phyloP scores from a whole-genome alignment of 2,329 filamentous ascomycete genomes.

The Aspergillus luchuensis region DNA sequence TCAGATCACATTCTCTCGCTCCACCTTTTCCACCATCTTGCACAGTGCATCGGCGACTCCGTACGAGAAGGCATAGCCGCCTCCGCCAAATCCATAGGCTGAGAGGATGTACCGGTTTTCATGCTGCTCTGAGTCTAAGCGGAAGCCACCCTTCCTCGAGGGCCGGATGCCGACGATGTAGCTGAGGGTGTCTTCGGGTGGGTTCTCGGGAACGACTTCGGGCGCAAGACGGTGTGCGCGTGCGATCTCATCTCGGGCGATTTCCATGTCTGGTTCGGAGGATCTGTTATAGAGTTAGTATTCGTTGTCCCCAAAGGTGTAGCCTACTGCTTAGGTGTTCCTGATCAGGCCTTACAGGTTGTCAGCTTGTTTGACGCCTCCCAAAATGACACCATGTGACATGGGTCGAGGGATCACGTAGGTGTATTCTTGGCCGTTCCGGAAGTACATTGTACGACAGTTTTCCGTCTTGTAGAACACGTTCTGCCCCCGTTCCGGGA shows the following conservation, averaged over 20 bases:
- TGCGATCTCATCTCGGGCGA: slow-evolving; percentile 42
- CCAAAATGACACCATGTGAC: slow-evolving; percentile 37
- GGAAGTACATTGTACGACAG: slow-evolving; percentile 37
- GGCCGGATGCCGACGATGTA: slow-evolving; percentile 43
- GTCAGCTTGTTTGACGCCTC: slow-evolving; percentile 39
- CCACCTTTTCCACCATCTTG: slow-evolving; percentile 39
- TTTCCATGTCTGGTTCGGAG: slow-evolving; percentile 39
- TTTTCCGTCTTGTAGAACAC: slow-evolving; percentile 37
- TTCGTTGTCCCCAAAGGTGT: not conserved
- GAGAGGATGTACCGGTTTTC: slow-evolving; percentile 33
- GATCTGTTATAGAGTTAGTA: slow-evolving; percentile 25
- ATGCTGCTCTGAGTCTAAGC: slow-evolving; percentile 34
- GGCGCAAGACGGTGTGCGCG: slow-evolving; percentile 42
- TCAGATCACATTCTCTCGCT: slow-evolving; percentile 35
- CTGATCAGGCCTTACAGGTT: slow-evolving; percentile 29
- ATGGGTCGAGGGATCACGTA: slow-evolving; percentile 42
- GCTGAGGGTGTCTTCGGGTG: slow-evolving; percentile 30
- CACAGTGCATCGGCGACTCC: slow-evolving; percentile 38
- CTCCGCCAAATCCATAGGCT: slow-evolving; percentile 43
- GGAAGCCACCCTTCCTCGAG: slow-evolving; percentile 37
- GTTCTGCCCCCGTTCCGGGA: slow-evolving; percentile 42
- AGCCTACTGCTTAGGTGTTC: not conserved
- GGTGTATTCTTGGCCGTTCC: slow-evolving; percentile 42
- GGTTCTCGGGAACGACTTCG: slow-evolving; percentile 36
- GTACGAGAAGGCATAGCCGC: slow-evolving; percentile 43